Evolutionary conservation across 495 filamentous ascomycete genomes (phyloP), one percentile per base, ranked within the genome.

Genomic region (Aspergillus coremiiformis): DNA sequence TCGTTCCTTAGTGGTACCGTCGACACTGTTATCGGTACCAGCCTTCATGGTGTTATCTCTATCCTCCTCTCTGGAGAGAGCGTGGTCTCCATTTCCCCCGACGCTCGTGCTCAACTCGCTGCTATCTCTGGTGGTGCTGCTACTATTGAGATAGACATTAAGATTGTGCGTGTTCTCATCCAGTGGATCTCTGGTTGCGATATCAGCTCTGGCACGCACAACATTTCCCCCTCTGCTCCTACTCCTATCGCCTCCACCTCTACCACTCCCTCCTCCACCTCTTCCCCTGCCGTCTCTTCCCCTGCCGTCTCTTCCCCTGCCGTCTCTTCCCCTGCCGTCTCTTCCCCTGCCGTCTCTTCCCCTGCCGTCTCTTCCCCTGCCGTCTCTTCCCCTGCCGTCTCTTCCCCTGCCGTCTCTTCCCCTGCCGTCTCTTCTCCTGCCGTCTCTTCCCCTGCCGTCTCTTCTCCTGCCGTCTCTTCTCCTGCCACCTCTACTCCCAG

Each of bases 181-280:
- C 55, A 67, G 52, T 74, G 70, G 71, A 61, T 72, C 56, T 69
- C 63, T 42, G 72, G 72, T 51, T 67, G 66, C 62, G 62, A 59
- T 57, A 56, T 65, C 41, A 55, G 64, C 17, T 62, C 53, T 44
- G 52, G 58, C 20, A 49, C 62, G 21, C 43, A 52, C 49, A 60
- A 58, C 56, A 50, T 59, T 37, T 52, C 63, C 29, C n/a, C n/a
- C n/a, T n/a, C n/a, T n/a, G 51, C 54, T 37, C 47, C 51, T 52
- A 52, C 55, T 26, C 56, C 58, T 32, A 17, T 45, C 11, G 46
- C 53, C 26, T 51, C 58, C 5, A 51, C 42, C 42, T 35, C 54
- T 15, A 39, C n/a, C n/a, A n/a, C n/a, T n/a, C n/a, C n/a, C n/a
- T n/a, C n/a, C n/a, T n/a, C 26, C 35, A 46, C 53, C 20, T 41